phyloP scores from a whole-genome alignment of 768 basidiomycete species.

The Hebeloma cylindrosporum region DNA sequence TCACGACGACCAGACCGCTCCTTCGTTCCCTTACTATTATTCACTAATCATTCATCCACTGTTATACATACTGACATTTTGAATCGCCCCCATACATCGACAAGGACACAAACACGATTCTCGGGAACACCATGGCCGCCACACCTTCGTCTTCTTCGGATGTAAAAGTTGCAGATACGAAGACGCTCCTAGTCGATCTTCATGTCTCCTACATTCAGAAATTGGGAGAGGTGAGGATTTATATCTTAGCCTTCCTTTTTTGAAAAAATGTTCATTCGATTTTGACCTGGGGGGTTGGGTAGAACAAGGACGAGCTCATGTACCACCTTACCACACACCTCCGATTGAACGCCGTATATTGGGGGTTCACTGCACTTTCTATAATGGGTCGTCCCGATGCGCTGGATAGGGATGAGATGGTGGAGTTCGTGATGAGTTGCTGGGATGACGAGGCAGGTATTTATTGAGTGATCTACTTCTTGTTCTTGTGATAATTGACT shows the following conservation, averaged over 20 bases:
- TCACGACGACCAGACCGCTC: no score
- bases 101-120: no score
- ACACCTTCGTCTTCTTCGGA: no score
- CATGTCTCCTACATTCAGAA: slow-evolving; percentile 23
- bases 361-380: slow-evolving; percentile 88
- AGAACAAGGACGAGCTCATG: slow-evolving; percentile 81
- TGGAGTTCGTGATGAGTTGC: slow-evolving; percentile 89
- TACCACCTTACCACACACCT: slow-evolving; percentile 94
- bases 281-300: not conserved
- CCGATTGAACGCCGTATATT: slow-evolving; percentile 94
- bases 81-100: no score
- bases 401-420: slow-evolving; percentile 78
- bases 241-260: not conserved
- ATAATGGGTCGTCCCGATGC: slow-evolving; percentile 80
- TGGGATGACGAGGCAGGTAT: slow-evolving; percentile 90
- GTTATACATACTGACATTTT: no score
- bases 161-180: no score
- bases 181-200: slow-evolving; percentile 15
- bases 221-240: slow-evolving; percentile 16
- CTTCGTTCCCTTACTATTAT: no score
- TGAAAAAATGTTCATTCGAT: not conserved
- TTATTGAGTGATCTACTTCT: slow-evolving; percentile 11
- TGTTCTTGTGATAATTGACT: not conserved
- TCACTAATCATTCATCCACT: no score
- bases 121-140: no score